Conservation (phyloP, 169 alveolate species). For the Haemoproteus tartakovskyi region DNA sequence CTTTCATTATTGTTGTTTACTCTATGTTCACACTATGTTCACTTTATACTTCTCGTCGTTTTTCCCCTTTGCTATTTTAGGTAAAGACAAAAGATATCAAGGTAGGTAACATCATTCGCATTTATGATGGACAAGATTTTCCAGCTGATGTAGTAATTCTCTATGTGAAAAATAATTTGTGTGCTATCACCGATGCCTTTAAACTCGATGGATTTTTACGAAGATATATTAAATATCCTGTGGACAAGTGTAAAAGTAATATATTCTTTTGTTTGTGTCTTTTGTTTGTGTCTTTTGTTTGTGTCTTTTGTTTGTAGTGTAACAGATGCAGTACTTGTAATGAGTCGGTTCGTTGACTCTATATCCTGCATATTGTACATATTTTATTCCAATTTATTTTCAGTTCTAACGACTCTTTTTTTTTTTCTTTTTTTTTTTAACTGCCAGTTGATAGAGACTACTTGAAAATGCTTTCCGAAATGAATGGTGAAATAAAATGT, state of each 20-base stretch:
- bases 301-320: too few species aligned
- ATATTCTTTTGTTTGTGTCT: not conserved
- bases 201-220: constrained; percentile 50
- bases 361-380: too few species aligned
- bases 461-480: constrained; percentile 61
- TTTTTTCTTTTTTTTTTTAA: not conserved
- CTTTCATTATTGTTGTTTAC: too few species aligned
- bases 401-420: too few species aligned
- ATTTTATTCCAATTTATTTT: too few species aligned
- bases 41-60: not conserved
- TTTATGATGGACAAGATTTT: constrained; percentile 50
- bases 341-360: too few species aligned
- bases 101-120: constrained; percentile 57
- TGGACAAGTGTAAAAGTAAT: constrained; percentile 58
- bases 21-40: too few species aligned
- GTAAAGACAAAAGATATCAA: constrained; percentile 63
- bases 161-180: constrained; percentile 34
- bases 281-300: too few species aligned
- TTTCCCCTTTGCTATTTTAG: not conserved
- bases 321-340: too few species aligned
- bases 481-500: constrained; percentile 56
- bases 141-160: constrained; percentile 66
- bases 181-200: constrained; percentile 56
- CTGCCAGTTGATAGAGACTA: constrained; percentile 45
- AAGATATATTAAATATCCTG: constrained; percentile 42